Conservation (phyloP, 345 rosid genomes). For the Reutealis trisperma region DNA sequence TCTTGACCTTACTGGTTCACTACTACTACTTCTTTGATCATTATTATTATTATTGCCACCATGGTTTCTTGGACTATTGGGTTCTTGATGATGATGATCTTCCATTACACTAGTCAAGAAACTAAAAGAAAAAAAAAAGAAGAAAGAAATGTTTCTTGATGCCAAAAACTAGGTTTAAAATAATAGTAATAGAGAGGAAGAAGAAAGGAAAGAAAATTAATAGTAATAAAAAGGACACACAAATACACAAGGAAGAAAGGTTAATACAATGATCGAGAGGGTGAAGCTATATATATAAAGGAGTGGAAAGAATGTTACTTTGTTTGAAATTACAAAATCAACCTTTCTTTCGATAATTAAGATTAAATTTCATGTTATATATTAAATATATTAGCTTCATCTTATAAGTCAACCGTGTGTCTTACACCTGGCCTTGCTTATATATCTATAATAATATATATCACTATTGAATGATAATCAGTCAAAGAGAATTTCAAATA, state of each 20-base stretch:
- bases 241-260: slow-evolving; percentile 31
- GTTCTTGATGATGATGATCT: slow-evolving; percentile 56
- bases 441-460: background rate
- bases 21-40: slow-evolving; percentile 27
- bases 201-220: background rate
- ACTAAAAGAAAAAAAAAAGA: slow-evolving; percentile 8
- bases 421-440: slow-evolving; percentile 1
- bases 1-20: slow-evolving; percentile 82
- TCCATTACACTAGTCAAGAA: slow-evolving; percentile 43
- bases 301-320: slow-evolving; percentile 37
- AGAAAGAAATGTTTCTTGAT: slow-evolving; percentile 20
- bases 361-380: background rate
- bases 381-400: background rate
- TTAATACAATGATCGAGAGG: slow-evolving; percentile 20
- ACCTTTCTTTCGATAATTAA: slow-evolving; percentile 22
- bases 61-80: slow-evolving; percentile 40
- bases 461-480: background rate
- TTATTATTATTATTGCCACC: background rate
- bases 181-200: slow-evolving; percentile 4
- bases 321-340: slow-evolving; percentile 39
- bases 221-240: slow-evolving; percentile 18
- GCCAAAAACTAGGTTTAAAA: slow-evolving; percentile 19
- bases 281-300: slow-evolving; percentile 34
- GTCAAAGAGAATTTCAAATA: slow-evolving; percentile 1
- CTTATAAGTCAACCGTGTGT: slow-evolving; percentile 8